Evolutionary conservation across 2,329 filamentous ascomycete genomes (phyloP).

Genomic region (Mollisia scopiformis): DNA sequence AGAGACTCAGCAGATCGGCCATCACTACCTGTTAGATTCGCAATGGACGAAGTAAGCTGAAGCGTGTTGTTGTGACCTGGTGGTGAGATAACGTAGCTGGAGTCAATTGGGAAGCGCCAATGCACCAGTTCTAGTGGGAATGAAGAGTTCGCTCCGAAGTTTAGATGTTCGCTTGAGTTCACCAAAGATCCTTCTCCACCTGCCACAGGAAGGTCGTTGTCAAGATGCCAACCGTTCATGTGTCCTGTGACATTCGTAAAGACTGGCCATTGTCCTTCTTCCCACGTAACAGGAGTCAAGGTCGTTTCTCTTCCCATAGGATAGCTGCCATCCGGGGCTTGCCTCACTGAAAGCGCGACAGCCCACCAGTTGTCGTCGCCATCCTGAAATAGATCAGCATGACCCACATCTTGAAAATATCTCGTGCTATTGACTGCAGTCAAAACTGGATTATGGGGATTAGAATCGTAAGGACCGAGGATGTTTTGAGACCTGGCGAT

Average conservation of each 20-base stretch:
- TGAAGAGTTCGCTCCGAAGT: slow-evolving; percentile 45
- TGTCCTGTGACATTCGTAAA: slow-evolving; percentile 45
- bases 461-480: slow-evolving; percentile 48
- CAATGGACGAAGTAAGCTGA: slow-evolving; percentile 48
- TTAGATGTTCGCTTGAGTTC: slow-evolving; percentile 45
- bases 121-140: slow-evolving; percentile 58
- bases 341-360: slow-evolving; percentile 48
- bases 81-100: slow-evolving; percentile 50
- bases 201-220: slow-evolving; percentile 34
- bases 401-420: slow-evolving; percentile 57
- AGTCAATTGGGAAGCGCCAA: slow-evolving; percentile 50
- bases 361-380: slow-evolving; percentile 54
- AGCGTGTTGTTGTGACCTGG: slow-evolving; percentile 46
- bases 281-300: slow-evolving; percentile 52
- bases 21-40: slow-evolving; percentile 58
- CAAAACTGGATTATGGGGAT: slow-evolving; percentile 48
- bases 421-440: slow-evolving; percentile 47
- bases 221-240: slow-evolving; percentile 42
- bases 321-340: slow-evolving; percentile 46
- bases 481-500: slow-evolving; percentile 48
- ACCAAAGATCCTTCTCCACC: slow-evolving; percentile 47
- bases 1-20: slow-evolving; percentile 49
- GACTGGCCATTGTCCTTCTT: slow-evolving; percentile 51
- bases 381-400: slow-evolving; percentile 60
- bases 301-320: slow-evolving; percentile 60